Evolutionary conservation across 441 rosid genomes (phyloP), one percentile per base, ranked within the genome.

Genomic region (Adansonia gregorii): DNA sequence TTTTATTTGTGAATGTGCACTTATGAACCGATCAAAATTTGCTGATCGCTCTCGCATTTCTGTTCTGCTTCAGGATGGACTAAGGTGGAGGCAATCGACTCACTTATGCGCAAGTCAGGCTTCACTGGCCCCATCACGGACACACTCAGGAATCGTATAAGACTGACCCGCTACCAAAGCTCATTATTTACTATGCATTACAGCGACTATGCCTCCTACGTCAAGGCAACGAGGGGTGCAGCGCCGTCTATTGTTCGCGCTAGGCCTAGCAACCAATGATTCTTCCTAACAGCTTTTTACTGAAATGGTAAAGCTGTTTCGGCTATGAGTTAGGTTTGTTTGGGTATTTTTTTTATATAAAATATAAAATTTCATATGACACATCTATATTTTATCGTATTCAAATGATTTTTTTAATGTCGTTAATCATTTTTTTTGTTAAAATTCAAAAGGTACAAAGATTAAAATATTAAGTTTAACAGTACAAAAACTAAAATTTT

Each of bases 31-130:
- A 56, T 27, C 35, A 48, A 68, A 68, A 10, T 68, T 6, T 73
- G 35, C 43, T 58, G 24, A 74, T 22, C 15, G 1, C 63, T 58
- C 63, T 58, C 27, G 4, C 11, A 6, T 64, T 27, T 51, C 3
- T 27, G 1, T 63, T 46, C 76, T 43, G 78, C 67, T 46, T 75
- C 84, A 96, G 99, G 94, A 45, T 96, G 99, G 99, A 87, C 97
- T 8, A 87, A 86, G 76, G 52, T 82, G 76, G 95, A 94, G 87
- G 92, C 99, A 43, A 90, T 94, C 1, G 91, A 96, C 77, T 96
- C 98, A 6, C 92, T 96, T 81, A 87, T 94, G 87, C 94, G 92
- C 3, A 96, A 96, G 86, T 89, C 99, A 49, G 98, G 97, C 75
- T 93, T 86, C 73, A 81, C 6, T 10, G 93, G 99, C 59, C 58